Evolutionary conservation across 2,329 filamentous ascomycete genomes (phyloP).

Genomic region (Cladophialophora psammophila): DNA sequence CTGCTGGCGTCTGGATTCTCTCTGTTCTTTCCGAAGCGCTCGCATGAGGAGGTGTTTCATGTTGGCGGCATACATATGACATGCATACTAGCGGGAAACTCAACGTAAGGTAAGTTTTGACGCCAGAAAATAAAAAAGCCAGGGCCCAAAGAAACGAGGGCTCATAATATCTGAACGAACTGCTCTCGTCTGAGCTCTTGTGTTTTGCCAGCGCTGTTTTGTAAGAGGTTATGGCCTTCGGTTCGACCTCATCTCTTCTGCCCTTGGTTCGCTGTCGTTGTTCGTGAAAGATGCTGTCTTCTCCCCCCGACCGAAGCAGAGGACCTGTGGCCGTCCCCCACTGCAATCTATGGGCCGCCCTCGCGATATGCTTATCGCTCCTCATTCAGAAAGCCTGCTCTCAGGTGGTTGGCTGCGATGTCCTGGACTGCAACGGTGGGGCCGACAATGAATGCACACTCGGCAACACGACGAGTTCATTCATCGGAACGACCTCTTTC

Average conservation of each 20-base stretch:
- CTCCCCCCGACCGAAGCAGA: slow-evolving; percentile 3
- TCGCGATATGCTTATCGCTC: slow-evolving; percentile 14
- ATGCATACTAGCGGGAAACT: slow-evolving; percentile 16
- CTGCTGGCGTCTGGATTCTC: slow-evolving; percentile 4
- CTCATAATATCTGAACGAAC: slow-evolving; percentile 4
- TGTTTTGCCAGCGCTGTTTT: not conserved
- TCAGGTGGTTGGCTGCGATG: slow-evolving; percentile 29
- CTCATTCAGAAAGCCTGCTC: slow-evolving; percentile 4
- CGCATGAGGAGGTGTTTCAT: slow-evolving; percentile 23
- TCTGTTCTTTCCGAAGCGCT: slow-evolving; percentile 10
- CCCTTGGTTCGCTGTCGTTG: slow-evolving; percentile 13
- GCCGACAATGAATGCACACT: slow-evolving; percentile 26
- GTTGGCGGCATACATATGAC: slow-evolving; percentile 20
- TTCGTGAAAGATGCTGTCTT: slow-evolving; percentile 10
- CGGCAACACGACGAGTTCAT: slow-evolving; percentile 29
- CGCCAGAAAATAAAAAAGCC: not conserved
- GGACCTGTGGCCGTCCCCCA: not conserved
- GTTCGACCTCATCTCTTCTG: slow-evolving; percentile 15
- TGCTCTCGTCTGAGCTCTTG: slow-evolving; percentile 3
- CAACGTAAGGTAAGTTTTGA: slow-evolving; percentile 6
- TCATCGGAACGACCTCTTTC: slow-evolving; percentile 29
- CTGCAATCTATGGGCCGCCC: not conserved
- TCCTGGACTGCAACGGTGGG: slow-evolving; percentile 26
- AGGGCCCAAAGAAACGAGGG: not conserved
- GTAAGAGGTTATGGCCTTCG: slow-evolving; percentile 20